Conservation (phyloP, 768 basidiomycete genomes). For the Xanthoconium purpureum region DNA sequence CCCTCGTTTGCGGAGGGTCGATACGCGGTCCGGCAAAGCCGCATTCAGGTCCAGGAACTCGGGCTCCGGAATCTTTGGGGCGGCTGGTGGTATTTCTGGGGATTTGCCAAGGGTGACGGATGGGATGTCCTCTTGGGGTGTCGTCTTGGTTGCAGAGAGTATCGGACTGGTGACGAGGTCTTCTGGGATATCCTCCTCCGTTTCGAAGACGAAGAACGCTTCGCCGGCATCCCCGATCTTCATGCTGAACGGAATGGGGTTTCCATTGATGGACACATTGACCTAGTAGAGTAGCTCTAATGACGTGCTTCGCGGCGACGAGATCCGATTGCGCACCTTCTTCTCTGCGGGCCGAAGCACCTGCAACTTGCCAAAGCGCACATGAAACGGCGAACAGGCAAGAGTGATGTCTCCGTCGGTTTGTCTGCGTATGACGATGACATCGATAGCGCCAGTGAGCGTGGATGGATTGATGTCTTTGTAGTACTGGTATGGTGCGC, state of each 20-base stretch:
- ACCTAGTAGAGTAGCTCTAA: slow-evolving; percentile 50
- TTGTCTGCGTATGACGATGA: slow-evolving; percentile 86
- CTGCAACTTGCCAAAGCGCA: slow-evolving; percentile 96
- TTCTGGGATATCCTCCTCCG: slow-evolving; percentile 88
- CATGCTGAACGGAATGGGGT: slow-evolving; percentile 89
- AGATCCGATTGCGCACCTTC: slow-evolving; percentile 49
- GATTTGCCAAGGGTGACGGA: slow-evolving; percentile 18
- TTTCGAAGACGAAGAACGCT: slow-evolving; percentile 98
- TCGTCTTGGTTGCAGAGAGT: slow-evolving; percentile 54
- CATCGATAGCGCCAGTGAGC: slow-evolving; percentile 97
- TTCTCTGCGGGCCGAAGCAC: slow-evolving; percentile 92
- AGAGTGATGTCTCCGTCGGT: slow-evolving; percentile 66
- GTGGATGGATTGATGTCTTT: slow-evolving; percentile 95
- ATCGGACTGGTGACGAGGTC: slow-evolving; percentile 94
- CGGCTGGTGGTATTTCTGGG: slow-evolving; percentile 3
- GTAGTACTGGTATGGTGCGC: slow-evolving; percentile 87
- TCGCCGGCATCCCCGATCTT: slow-evolving; percentile 99
- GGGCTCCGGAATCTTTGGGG: slow-evolving; percentile 48
- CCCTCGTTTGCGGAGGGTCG: slow-evolving; percentile 19
- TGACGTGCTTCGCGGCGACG: neutral
- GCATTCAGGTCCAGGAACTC: slow-evolving; percentile 87
- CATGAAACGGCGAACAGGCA: slow-evolving; percentile 94
- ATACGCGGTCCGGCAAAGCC: slow-evolving; percentile 9
- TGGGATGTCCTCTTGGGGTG: slow-evolving; percentile 30
- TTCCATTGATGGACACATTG: slow-evolving; percentile 82